Percentiles rank a stretch among this genome's conserved stretches.
Conservation (phyloP, 2,329 filamentous ascomycete genomes). For the Claviceps maximensis region DNA sequence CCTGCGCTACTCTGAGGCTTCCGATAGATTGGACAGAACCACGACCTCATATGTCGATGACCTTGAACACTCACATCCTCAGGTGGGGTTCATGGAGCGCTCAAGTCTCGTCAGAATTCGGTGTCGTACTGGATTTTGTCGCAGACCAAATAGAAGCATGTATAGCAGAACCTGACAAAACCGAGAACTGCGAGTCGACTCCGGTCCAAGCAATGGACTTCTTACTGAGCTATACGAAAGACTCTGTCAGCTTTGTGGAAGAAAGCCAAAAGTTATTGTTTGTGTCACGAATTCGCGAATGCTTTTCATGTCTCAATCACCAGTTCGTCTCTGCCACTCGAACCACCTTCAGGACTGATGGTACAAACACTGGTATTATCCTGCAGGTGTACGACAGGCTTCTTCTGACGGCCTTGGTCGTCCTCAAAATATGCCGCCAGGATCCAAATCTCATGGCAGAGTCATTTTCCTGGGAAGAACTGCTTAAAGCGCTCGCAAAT, state of each 20-base stretch:
- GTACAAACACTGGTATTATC: conserved; percentile 6
- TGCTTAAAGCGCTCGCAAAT: conserved; percentile 30
- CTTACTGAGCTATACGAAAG: conserved; percentile 33
- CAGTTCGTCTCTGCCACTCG: conserved; percentile 14
- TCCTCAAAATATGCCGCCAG: conserved; percentile 30
- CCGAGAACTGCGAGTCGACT: conserved; percentile 5
- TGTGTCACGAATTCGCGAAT: conserved; percentile 28
- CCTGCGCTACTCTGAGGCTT: conserved; percentile 20
- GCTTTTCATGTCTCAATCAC: conserved; percentile 27
- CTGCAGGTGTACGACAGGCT: conserved; percentile 18
- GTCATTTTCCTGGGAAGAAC: conserved; percentile 33
- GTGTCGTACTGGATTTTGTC: conserved; percentile 47
- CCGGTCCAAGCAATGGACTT: conserved; percentile 27
- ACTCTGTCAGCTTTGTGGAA: conserved; percentile 26
- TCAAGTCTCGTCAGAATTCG: conserved; percentile 46
- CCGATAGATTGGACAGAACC: conserved; percentile 8
- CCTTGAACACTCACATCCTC: conserved; percentile 34
- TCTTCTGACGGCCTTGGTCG: conserved; percentile 21
- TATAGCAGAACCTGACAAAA: background rate
- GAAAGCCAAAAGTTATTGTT: conserved; percentile 27
- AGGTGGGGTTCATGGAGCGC: conserved; percentile 45
- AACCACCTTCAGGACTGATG: background rate
- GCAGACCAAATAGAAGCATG: conserved; percentile 28
- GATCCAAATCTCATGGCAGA: conserved; percentile 19
- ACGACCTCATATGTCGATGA: conserved; percentile 26